Conservation (phyloP, 129 eudicot species). For the Pittosporum tobira region DNA sequence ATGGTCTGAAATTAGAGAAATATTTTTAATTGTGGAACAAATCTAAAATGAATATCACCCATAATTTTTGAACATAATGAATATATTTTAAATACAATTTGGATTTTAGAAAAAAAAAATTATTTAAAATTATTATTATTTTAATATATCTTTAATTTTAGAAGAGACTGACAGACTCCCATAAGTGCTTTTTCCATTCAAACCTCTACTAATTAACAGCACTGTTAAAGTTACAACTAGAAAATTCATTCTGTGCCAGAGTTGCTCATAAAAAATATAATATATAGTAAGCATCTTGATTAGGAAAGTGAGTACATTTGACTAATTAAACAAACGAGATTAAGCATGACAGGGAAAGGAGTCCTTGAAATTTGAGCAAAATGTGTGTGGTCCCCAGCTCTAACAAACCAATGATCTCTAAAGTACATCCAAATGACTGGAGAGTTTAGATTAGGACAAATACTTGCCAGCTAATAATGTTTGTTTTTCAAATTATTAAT, state of each 20-base stretch:
- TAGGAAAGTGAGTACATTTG: conserved; percentile 30
- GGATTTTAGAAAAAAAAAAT: too few relatives aligned
- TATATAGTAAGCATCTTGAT: conserved; percentile 22
- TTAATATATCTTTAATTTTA: too few relatives aligned
- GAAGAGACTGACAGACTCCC: too few relatives aligned
- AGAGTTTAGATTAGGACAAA: background rate
- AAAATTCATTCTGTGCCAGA: background rate
- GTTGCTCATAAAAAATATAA: background rate
- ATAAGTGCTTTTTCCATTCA: too few relatives aligned
- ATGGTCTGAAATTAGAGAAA: too few relatives aligned
- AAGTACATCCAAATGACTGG: conserved; percentile 12
- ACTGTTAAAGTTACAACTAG: too few relatives aligned
- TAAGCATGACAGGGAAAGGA: conserved; percentile 20
- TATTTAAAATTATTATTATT: too few relatives aligned
- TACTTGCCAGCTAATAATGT: conserved; percentile 1
- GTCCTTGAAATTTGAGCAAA: conserved; percentile 18
- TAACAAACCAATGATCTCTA: conserved; percentile 9
- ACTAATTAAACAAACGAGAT: conserved; percentile 16
- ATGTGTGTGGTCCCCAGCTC: conserved; percentile 20
- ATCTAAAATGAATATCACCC: too few relatives aligned
- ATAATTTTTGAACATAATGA: too few relatives aligned
- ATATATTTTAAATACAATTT: too few relatives aligned
- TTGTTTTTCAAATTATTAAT: background rate
- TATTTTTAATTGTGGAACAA: too few relatives aligned
- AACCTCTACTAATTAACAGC: too few relatives aligned